Evolutionary conservation across 169 alveolate genomes (phyloP).

Genomic region (Toxoplasma gondii): DNA sequence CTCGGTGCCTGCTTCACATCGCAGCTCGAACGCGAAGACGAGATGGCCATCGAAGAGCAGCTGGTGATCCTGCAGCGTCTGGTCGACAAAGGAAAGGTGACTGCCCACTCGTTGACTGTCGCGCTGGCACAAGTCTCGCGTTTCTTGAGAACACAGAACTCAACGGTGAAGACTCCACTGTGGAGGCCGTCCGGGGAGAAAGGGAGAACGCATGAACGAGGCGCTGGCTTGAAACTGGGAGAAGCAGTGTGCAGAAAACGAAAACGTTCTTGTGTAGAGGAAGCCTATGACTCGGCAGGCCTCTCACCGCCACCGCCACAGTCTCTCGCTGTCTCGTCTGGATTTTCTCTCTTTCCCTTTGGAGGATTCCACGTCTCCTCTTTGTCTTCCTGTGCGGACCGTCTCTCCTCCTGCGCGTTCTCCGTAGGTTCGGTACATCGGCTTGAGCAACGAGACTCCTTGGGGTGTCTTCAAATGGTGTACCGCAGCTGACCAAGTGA

Average conservation of each 20-base stretch:
- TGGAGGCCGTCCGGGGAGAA: too few relatives aligned
- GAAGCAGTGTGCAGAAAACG: too few relatives aligned
- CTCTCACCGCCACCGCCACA: too few relatives aligned
- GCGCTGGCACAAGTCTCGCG: background rate
- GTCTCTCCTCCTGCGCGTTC: background rate
- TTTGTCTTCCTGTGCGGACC: background rate
- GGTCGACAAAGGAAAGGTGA: conserved; percentile 78
- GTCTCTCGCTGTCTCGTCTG: too few relatives aligned
- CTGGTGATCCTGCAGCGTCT: conserved; percentile 76
- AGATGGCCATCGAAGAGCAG: conserved; percentile 69
- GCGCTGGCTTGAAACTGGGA: too few relatives aligned
- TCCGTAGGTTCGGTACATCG: conserved; percentile 77
- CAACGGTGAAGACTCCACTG: too few relatives aligned
- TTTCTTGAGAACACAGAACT: background rate
- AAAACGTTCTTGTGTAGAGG: too few relatives aligned
- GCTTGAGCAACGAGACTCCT: conserved; percentile 83
- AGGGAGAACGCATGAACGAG: too few relatives aligned
- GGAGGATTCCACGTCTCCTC: too few relatives aligned
- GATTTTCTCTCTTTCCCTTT: too few relatives aligned
- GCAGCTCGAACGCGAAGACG: conserved; percentile 54
- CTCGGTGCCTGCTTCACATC: background rate
- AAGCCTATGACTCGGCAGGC: too few relatives aligned
- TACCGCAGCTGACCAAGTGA: conserved; percentile 72
- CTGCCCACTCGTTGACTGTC: background rate
- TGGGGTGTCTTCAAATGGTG: conserved; percentile 82